Evolutionary conservation across 2,329 filamentous ascomycete species (phyloP), one percentile per base, ranked within the genome.

Genomic region (Trichoderma hamatum): DNA sequence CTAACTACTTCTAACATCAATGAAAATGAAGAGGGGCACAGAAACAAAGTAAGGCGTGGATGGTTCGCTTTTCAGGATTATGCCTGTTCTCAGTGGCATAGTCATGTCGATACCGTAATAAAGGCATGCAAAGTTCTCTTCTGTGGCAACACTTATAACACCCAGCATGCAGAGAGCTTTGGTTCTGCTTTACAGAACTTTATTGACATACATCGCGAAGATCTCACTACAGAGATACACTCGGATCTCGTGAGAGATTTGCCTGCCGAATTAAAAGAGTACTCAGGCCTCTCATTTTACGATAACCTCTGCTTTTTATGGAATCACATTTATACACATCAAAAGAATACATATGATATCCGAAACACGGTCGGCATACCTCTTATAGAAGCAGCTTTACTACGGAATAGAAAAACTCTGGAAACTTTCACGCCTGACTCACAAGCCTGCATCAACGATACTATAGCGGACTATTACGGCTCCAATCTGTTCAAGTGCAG

Each of bases 31-130:
- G 26, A 43, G 2, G 6, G 46, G 14, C 62, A 51, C 14, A 7
- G 1, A 19, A 19, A 32, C 0, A 65, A 65, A 43, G 62, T 46
- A 10, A 55, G 28, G 62, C 51, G 39, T 3, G 62, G 62, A 26
- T 65, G 62, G 62, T 65, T 65, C 4, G 54, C 62, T 6, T 65
- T 65, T 19, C 62, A 65, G 14, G 62, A 65, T 24, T 65, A 65
- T 13, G 62, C 62, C 14, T 65, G 62, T 43, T 65, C 62, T 4
- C 62, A 65, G 21, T 65, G 62, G 62, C 62, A 65, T 36, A 55
- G 62, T 6, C 62, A 65, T 24, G 11, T 65, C 1, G 28, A 19
- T 24, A 65, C 62, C 1, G 62, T 56, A 7, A 65, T 65, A 4
- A 11, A 1, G 3, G 3, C 28, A 7, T 65, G 62, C 3, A 10